Evolutionary conservation across 1,284 basidiomycete genomes (phyloP).

Genomic region (Ustilago cynodontis): DNA sequence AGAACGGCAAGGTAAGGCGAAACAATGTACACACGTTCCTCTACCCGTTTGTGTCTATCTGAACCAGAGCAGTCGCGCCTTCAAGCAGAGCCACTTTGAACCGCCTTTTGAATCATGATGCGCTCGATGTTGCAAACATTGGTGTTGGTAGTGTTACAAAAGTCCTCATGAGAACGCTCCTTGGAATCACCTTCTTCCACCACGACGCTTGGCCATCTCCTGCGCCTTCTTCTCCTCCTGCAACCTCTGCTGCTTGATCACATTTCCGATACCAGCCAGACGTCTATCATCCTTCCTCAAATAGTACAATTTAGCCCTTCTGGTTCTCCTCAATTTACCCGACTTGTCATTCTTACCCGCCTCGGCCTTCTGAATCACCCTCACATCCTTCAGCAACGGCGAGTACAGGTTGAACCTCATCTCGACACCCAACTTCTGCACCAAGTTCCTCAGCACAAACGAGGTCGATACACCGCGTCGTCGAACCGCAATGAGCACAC

Average conservation of each 20-base stretch:
- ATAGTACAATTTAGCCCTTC: slow-evolving; percentile 68
- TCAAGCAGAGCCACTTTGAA: no score
- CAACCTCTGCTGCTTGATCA: slow-evolving; percentile 60
- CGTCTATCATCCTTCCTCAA: slow-evolving; percentile 64
- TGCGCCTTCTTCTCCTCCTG: slow-evolving; percentile 51
- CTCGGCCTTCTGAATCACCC: slow-evolving; percentile 62
- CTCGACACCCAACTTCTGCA: slow-evolving; percentile 69
- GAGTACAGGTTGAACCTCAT: slow-evolving; percentile 67
- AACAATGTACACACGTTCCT: no score
- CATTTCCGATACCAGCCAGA: slow-evolving; percentile 55
- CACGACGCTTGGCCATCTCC: slow-evolving; percentile 43
- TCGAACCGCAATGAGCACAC: slow-evolving; percentile 65
- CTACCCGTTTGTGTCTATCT: neutral
- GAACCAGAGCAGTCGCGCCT: no score
- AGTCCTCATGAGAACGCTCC: neutral
- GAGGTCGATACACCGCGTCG: slow-evolving; percentile 63
- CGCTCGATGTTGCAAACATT: neutral
- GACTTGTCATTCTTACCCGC: slow-evolving; percentile 59
- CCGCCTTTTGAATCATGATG: no score
- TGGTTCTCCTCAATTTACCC: slow-evolving; percentile 55
- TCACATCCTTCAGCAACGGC: slow-evolving; percentile 66
- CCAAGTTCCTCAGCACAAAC: slow-evolving; percentile 67
- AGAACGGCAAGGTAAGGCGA: no score
- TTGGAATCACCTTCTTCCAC: slow-evolving; percentile 27
- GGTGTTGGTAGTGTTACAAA: neutral